These are phyloP conservation scores for Aspergillus sp. DNA, from an alignment of 2,329 filamentous ascomycete genomes.

Conservation along the genomic window DNA sequence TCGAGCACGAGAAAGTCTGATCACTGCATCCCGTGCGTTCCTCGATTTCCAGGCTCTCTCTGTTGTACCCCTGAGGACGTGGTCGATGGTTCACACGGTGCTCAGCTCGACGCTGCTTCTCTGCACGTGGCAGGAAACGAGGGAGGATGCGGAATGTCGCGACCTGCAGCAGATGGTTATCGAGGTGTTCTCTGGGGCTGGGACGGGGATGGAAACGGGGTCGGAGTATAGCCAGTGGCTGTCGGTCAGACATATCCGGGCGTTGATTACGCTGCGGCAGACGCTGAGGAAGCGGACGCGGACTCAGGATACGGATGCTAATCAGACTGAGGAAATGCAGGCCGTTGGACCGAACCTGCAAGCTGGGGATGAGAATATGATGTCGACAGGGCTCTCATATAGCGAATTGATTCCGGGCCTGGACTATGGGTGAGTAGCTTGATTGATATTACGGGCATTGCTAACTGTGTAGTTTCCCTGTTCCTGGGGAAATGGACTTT, in stretches of 20 bases:
- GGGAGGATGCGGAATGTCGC: constrained; percentile 29
- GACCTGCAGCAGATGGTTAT: constrained; percentile 31
- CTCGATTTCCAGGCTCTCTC: constrained; percentile 34
- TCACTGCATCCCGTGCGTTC: constrained; percentile 31
- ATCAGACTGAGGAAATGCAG: not conserved
- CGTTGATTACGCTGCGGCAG: constrained; percentile 27
- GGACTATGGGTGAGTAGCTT: constrained; percentile 13
- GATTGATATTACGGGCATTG: not conserved
- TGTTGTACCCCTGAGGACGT: constrained; percentile 30
- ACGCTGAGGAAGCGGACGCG: constrained; percentile 11
- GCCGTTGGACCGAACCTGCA: too few species aligned
- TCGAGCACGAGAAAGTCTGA: constrained; percentile 26
- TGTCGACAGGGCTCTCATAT: not conserved
- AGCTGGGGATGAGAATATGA: not conserved
- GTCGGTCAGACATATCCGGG: constrained; percentile 30
- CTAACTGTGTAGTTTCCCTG: not conserved
- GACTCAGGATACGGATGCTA: not conserved
- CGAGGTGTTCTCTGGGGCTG: constrained; percentile 28
- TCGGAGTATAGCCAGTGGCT: constrained; percentile 28
- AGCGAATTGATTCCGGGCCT: constrained; percentile 3
- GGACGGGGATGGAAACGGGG: constrained; percentile 12
- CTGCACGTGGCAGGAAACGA: constrained; percentile 35
- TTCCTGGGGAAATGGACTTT: constrained; percentile 13
- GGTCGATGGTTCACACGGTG: constrained; percentile 38
- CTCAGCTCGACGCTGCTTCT: constrained; percentile 34